These are phyloP conservation scores for Nakazawaea laoshanensis DNA, from an alignment of 805 yeast genomes.

Conservation along the genomic window DNA sequence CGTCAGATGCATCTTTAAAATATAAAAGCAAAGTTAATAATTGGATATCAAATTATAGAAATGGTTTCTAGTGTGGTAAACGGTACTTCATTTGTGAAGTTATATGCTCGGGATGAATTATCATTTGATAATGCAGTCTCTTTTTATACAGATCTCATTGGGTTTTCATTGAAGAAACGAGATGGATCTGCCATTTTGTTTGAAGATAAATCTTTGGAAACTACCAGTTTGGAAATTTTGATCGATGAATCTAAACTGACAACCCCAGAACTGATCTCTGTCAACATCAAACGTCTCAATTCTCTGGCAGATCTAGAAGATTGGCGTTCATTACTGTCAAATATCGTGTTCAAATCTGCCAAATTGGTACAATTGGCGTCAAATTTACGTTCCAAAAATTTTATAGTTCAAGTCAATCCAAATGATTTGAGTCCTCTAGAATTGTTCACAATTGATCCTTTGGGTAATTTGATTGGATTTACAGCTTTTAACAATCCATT, in stretches of 20 bases:
- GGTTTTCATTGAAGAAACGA: slow-evolving; percentile 22
- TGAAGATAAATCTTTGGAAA: slow-evolving; percentile 19
- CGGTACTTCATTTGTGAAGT: slow-evolving; percentile 44
- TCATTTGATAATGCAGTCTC: slow-evolving; percentile 36
- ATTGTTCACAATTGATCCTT: slow-evolving; percentile 71
- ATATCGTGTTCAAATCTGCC: slow-evolving; percentile 36
- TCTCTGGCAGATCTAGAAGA: slow-evolving; percentile 25
- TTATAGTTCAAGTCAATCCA: slow-evolving; percentile 54
- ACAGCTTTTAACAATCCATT: slow-evolving; percentile 53
- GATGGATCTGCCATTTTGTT: slow-evolving; percentile 24
- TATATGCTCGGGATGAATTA: slow-evolving; percentile 41
- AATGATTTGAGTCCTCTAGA: slow-evolving; percentile 69
- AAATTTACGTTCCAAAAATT: slow-evolving; percentile 21
- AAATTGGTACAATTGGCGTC: slow-evolving; percentile 29
- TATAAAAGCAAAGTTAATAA: too few relatives aligned
- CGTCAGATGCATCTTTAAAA: too few relatives aligned
- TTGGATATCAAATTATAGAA: too few relatives aligned
- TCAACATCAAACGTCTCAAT: slow-evolving; percentile 19
- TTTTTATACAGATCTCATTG: slow-evolving; percentile 48
- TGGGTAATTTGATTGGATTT: slow-evolving; percentile 78
- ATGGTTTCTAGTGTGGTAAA: slow-evolving; percentile 37
- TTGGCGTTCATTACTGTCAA: slow-evolving; percentile 41
- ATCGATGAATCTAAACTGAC: slow-evolving; percentile 20
- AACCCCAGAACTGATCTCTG: slow-evolving; percentile 16
- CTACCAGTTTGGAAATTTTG: slow-evolving; percentile 16